Percentiles rank a stretch among this genome's conserved stretches.
These are phyloP conservation scores for Mycosphaerella arachidis DNA, from an alignment of 2,329 filamentous ascomycete species.

Conservation along the genomic window DNA sequence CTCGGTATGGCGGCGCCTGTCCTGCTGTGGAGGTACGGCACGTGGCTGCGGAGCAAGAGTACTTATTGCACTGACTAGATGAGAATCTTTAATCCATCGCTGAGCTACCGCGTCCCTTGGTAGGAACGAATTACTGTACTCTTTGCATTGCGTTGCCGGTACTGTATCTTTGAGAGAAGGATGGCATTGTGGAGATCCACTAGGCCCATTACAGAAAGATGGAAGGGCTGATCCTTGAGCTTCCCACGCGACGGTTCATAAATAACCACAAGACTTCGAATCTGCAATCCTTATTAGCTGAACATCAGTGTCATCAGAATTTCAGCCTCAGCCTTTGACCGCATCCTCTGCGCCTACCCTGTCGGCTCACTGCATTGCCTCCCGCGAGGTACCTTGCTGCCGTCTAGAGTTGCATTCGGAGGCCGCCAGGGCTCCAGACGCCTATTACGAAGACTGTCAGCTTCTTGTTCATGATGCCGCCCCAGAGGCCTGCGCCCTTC, in stretches of 20 bases:
- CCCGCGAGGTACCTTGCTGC: not conserved
- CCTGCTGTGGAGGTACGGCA: slow-evolving; percentile 21
- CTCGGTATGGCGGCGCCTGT: slow-evolving; percentile 19
- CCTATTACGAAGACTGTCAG: not conserved
- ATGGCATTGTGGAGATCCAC: too few relatives aligned
- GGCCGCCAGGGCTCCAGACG: not conserved
- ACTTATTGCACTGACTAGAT: slow-evolving; percentile 13
- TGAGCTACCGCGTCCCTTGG: too few relatives aligned
- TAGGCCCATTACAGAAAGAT: not conserved
- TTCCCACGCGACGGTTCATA: not conserved
- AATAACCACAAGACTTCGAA: not conserved
- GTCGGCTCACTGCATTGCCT: not conserved
- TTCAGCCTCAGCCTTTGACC: not conserved
- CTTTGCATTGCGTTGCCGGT: too few relatives aligned
- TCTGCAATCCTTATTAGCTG: not conserved
- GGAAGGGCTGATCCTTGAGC: not conserved
- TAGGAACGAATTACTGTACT: too few relatives aligned
- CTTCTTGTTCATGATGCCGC: not conserved
- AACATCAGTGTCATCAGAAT: not conserved
- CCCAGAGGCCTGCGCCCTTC: not conserved
- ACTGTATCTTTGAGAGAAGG: too few relatives aligned
- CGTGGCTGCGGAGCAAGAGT: slow-evolving; percentile 17
- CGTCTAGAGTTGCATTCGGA: not conserved
- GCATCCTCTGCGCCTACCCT: not conserved
- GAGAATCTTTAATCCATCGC: too few relatives aligned